Evolutionary conservation across 179 eudicot species (phyloP).

Genomic region (Amaranthus tricolor): DNA sequence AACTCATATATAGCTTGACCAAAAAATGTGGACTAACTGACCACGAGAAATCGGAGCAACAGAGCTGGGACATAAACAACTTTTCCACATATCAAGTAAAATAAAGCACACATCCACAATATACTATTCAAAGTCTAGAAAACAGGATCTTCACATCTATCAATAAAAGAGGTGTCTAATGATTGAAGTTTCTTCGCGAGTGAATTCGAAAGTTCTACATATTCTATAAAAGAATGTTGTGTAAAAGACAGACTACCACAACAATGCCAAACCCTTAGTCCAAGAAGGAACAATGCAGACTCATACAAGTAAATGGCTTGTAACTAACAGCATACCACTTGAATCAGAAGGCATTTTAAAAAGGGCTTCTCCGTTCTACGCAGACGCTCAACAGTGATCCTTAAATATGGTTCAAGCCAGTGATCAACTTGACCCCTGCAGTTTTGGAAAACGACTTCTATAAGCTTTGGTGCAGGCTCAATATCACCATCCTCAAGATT

Average conservation of each 20-base stretch:
- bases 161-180: background rate
- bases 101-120: conserved; percentile 1
- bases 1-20: background rate
- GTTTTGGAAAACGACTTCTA: conserved; percentile 88
- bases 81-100: background rate
- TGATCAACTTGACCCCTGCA: conserved; percentile 97
- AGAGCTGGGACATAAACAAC: background rate
- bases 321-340: conserved; percentile 62
- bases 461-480: conserved; percentile 98
- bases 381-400: conserved; percentile 76
- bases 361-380: conserved; percentile 70
- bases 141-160: background rate
- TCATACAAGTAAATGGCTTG: background rate
- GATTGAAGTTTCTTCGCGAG: background rate
- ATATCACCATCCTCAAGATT: conserved; percentile 94
- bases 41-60: background rate
- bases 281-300: too few species aligned
- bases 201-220: background rate
- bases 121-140: background rate
- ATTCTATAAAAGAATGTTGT: background rate
- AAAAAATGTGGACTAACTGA: background rate
- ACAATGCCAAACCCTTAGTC: too few species aligned
- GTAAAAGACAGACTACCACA: background rate
- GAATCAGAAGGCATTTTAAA: conserved; percentile 75
- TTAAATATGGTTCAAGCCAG: conserved; percentile 93